Evolutionary conservation across 106 monocot genomes (phyloP).

Genomic region (Alisma plantagoaquatica): DNA sequence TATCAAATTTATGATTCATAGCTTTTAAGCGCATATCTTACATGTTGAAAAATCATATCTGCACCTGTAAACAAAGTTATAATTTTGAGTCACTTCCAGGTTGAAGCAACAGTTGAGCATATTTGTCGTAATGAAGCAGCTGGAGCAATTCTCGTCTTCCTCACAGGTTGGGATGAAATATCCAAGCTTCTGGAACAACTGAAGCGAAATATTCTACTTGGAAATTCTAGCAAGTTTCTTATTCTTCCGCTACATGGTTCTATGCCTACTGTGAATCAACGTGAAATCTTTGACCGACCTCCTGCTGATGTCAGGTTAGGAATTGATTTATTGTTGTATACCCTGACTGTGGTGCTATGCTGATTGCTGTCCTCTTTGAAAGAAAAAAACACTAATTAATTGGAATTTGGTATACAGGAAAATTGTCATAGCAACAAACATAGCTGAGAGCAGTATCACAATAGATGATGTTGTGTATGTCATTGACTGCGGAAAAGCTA

Average conservation of each 20-base stretch:
- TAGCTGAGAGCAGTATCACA: constrained; percentile 96
- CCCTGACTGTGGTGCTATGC: no score
- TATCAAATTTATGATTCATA: no score
- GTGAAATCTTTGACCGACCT: constrained; percentile 94
- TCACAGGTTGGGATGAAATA: constrained; percentile 99
- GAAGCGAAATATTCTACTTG: constrained; percentile 62
- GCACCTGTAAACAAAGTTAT: no score
- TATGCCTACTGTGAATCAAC: constrained; percentile 95
- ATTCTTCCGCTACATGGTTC: constrained; percentile 96
- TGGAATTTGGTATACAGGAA: constrained; percentile 37
- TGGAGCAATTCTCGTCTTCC: constrained; percentile 94
- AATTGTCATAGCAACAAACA: constrained; percentile 95
- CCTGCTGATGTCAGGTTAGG: constrained; percentile 66
- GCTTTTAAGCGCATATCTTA: no score
- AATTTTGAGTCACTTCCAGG: no score
- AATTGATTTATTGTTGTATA: not conserved
- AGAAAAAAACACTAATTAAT: not conserved
- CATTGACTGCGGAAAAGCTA: constrained; percentile 95
- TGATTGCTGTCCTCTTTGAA: no score
- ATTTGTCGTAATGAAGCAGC: constrained; percentile 81
- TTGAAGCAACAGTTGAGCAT: constrained; percentile 80
- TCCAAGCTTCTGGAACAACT: constrained; percentile 85
- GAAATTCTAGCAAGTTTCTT: constrained; percentile 71
- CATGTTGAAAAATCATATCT: no score
- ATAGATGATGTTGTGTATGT: constrained; percentile 97